phyloP scores from a whole-genome alignment of 2,329 filamentous ascomycete species.

The Epicoccum sorghinum region DNA sequence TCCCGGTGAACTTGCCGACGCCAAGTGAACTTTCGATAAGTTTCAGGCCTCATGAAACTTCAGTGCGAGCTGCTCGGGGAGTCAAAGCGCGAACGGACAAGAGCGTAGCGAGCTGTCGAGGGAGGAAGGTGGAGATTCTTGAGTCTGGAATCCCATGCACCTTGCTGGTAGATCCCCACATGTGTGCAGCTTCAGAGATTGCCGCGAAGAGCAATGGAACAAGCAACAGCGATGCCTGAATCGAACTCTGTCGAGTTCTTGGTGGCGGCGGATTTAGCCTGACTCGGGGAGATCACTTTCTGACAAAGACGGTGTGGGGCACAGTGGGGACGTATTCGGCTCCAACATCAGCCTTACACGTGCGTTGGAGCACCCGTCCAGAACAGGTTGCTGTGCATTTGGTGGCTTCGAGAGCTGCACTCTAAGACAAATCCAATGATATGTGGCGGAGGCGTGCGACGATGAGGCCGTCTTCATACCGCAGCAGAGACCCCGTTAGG shows the following conservation, averaged over 20 bases:
- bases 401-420: neutral
- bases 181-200: neutral
- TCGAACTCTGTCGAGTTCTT: neutral
- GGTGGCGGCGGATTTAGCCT: neutral
- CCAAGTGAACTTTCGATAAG: constrained; percentile 10
- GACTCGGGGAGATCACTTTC: constrained; percentile 9
- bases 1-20: neutral
- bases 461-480: neutral
- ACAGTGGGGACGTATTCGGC: neutral
- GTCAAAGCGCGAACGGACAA: constrained; percentile 3
- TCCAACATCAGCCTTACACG: constrained; percentile 16
- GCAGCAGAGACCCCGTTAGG: neutral
- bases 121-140: neutral
- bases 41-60: constrained; percentile 8
- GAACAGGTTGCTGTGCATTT: neutral
- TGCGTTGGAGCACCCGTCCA: constrained; percentile 2
- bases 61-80: neutral
- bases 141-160: neutral
- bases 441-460: neutral
- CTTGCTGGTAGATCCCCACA: neutral
- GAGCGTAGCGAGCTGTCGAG: neutral
- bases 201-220: neutral
- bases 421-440: neutral
- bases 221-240: neutral
- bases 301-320: constrained; percentile 15